Percentiles rank a stretch among this genome's conserved stretches.
These are phyloP conservation scores for Rosa persica DNA, from an alignment of 306 rosid species.

Conservation along the genomic window DNA sequence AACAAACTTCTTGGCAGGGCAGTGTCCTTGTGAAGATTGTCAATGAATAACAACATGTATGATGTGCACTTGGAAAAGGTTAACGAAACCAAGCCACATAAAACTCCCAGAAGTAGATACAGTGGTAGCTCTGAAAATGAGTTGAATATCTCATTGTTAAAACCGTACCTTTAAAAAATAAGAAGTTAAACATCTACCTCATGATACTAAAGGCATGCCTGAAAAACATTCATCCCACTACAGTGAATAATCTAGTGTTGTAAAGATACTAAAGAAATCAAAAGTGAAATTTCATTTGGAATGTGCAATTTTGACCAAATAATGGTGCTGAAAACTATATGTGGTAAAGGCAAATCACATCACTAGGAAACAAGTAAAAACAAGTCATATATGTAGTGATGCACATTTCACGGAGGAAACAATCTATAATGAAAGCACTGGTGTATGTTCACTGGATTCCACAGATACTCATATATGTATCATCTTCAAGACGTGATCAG, in stretches of 20 bases:
- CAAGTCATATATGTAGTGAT: background rate
- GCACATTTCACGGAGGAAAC: background rate
- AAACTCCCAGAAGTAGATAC: conserved; percentile 80
- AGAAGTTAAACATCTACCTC: conserved; percentile 16
- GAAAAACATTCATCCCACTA: conserved; percentile 15
- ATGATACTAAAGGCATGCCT: conserved; percentile 21
- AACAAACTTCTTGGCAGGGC: conserved; percentile 59
- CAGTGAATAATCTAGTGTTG: conserved; percentile 15
- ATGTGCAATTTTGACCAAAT: background rate
- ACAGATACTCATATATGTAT: background rate
- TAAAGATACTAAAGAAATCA: background rate
- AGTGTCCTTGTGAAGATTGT: conserved; percentile 54
- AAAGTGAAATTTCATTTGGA: background rate
- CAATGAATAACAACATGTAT: conserved; percentile 54
- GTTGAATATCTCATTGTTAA: conserved; percentile 41
- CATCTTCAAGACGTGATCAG: conserved; percentile 3
- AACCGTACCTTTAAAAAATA: conserved; percentile 26
- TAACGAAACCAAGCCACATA: conserved; percentile 84
- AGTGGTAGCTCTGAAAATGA: conserved; percentile 93
- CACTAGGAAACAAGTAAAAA: background rate
- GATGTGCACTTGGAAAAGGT: conserved; percentile 79
- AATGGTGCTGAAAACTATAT: background rate
- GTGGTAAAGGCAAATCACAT: background rate
- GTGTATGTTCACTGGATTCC: background rate
- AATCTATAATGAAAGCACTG: background rate